Base-by-base conservation (phyloP, 441 rosid species). In the Syzygium syzygioides region DNA sequence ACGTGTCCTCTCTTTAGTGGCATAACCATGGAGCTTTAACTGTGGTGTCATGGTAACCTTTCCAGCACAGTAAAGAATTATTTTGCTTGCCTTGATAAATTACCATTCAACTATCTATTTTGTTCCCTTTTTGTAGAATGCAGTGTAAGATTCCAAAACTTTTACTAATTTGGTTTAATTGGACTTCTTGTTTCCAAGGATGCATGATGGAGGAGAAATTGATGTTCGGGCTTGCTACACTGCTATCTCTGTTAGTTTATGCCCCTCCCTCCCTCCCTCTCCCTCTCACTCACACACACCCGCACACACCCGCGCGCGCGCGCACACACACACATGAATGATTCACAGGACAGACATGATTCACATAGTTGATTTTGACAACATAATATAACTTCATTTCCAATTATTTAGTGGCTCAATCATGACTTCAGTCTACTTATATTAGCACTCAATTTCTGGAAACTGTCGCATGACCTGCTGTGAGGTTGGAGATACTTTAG, bases 211-310 rank as follows among this genome's bases (percentile, higher is more conserved):
- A 88, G 99, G 99, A 89, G 99, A 97, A 94, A 95, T 95, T 80
- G 99, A 97, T 92, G 98, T 96, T 79, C 97, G 99, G 56, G 98
- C 99, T 34, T 97, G 99, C 92, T 97, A 96, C 90, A 95, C 97
- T 85, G 99, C 98, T 30, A 93, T 96, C 89, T 95, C 99, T 56
- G 99, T 97, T 93, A 89, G 96, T 89, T 87, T 48, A 86, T 79
- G 76, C 80, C 20, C 45, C 87, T 86, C 60, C 50, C 87, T 68
- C 5, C 55, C 59, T 85, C 68, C 4, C 45, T 19, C 41, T 30
- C 76, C 30, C 79, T 64, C 76, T 30, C 37, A 10, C 76, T 28
- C 68, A 62, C 57, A 18, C 57, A 55, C 56, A 55, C 56, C 17
- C 57, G 14, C 37, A 55, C 56, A 55, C 57, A 19, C 37, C 18